Conservation (phyloP, 78 protist genomes). For the Dictyostelium discoideum region DNA sequence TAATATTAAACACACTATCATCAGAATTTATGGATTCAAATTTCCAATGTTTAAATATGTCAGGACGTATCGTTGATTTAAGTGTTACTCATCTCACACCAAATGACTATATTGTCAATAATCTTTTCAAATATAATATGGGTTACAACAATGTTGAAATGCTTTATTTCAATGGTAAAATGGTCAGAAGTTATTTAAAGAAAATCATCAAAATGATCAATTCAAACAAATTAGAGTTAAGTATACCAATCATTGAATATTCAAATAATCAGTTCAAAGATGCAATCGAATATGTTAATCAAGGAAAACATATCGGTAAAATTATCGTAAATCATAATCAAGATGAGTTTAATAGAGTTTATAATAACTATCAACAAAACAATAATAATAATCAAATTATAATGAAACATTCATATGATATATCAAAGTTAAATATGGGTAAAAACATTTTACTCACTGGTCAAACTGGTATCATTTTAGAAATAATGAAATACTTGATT, state of each 20-base stretch:
- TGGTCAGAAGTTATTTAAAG: neutral
- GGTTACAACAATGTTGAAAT: neutral
- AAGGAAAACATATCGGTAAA: constrained; percentile 59
- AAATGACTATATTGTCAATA: neutral
- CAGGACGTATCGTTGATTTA: constrained; percentile 48
- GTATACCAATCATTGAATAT: neutral
- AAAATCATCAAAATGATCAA: neutral
- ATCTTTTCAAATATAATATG: neutral
- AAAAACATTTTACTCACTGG: constrained; percentile 46
- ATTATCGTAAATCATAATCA: constrained; percentile 7
- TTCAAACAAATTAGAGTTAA: neutral
- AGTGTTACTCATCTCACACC: neutral
- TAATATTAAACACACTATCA: constrained; percentile 15
- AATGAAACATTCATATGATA: neutral
- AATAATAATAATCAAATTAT: neutral
- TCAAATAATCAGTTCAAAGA: neutral
- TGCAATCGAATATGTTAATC: constrained; percentile 21
- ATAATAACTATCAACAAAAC: neutral
- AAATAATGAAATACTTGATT: constrained; percentile 13
- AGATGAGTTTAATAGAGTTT: neutral
- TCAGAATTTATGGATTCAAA: neutral
- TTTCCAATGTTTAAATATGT: neutral
- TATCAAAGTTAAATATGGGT: neutral
- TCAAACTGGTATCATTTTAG: constrained; percentile 48
- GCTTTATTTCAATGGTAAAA: neutral